Evolutionary conservation across 1,284 basidiomycete species (phyloP), one percentile per base, ranked within the genome.

Genomic region (Ceratobasidium sp.): DNA sequence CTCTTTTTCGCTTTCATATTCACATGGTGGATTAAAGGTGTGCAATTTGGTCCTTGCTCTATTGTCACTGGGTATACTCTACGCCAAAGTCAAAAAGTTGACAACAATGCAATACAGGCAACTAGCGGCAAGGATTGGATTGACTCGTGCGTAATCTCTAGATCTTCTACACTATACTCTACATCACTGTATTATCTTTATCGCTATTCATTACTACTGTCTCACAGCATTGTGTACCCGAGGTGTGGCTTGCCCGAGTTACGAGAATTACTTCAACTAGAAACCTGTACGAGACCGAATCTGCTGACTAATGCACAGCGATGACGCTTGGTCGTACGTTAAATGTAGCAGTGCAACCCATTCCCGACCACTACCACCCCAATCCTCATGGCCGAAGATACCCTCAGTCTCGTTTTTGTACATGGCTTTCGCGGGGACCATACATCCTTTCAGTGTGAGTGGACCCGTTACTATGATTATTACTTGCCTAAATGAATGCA

Each of bases 91-190:
- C 41, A 87, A 86, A 74, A 85, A 87, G 73, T 82, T 93, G 74
- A 87, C 90, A 62, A 84, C 88, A 16, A 82, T 89, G 75, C 92
- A 94, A 73, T 91, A 94, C 67, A 85, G 92, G 71, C 88, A 91
- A 77, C 82, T 97, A 53, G 94, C 93, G 52, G 93, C 92, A 14
- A 85, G 93, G 75, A 96, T 97, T 74, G 91, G 91, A 26, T 53
- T 76, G 52, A 55, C 70, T 32, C 72, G 52, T 60, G 55, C 48
- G 62, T 67, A 36, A 46, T 50, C 23, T 23, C 46, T 64, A 53
- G 62, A 41, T 9, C 8, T 28, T 50, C 21, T 43, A 34, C 18
- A 21, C 30, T 64, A 26, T 28, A 32, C 5, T 23, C 30, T 64
- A 18, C 32, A 30, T n/a, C 60, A 43, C 50, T 67, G 62, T 67